phyloP scores from a whole-genome alignment of 2,329 filamentous ascomycete genomes.

The Ambrosiella cleistominuta region DNA sequence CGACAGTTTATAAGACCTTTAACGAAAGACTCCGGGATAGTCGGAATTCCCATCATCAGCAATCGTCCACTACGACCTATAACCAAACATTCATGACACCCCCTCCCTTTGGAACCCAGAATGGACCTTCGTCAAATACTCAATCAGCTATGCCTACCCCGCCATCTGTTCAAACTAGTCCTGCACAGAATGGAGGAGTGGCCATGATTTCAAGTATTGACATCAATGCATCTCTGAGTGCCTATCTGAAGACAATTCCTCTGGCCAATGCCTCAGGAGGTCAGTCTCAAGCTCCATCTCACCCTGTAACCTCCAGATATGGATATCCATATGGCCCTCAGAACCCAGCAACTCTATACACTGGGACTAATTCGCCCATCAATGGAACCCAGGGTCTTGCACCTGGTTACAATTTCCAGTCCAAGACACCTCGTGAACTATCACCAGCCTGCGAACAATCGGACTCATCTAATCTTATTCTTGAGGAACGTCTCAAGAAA shows the following conservation, averaged over 20 bases:
- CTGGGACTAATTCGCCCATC: not conserved
- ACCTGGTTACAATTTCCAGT: slow-evolving; percentile 4
- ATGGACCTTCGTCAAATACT: too few species aligned
- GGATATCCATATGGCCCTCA: not conserved
- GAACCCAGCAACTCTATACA: not conserved
- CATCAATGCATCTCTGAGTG: slow-evolving; percentile 14
- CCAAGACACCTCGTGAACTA: not conserved
- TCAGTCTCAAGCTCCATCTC: not conserved
- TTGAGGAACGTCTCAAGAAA: slow-evolving; percentile 10
- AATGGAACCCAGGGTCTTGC: slow-evolving; percentile 1
- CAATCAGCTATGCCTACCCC: slow-evolving; percentile 3
- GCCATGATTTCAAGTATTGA: slow-evolving; percentile 27
- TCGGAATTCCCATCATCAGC: too few species aligned
- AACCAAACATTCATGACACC: too few species aligned
- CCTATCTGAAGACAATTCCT: slow-evolving; percentile 30
- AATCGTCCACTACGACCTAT: too few species aligned
- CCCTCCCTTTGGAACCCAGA: too few species aligned
- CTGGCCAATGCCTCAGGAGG: not conserved
- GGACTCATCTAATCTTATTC: not conserved
- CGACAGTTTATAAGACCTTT: slow-evolving; percentile 7
- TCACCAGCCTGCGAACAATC: not conserved
- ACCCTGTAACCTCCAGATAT: not conserved
- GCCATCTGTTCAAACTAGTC: slow-evolving; percentile 7
- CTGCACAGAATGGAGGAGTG: slow-evolving; percentile 19
- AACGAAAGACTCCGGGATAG: slow-evolving; percentile 7